A percentile compares a stretch with the other conserved stretches of the same genome.
Evolutionary conservation across 164 flowering plant species (phyloP).

Genomic region (Berberis vulgaris): DNA sequence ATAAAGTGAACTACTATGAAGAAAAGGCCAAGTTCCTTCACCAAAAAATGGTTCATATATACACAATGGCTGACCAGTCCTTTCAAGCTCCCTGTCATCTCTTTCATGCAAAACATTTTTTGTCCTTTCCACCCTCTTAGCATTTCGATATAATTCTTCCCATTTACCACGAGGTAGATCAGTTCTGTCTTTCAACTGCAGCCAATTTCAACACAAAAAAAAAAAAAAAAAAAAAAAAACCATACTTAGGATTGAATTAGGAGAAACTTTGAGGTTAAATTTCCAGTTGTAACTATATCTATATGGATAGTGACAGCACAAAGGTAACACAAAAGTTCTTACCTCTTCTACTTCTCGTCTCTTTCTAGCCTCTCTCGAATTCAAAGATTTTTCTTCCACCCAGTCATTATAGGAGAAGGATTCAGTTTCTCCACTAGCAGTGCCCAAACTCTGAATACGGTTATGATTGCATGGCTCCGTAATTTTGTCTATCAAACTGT

Average conservation of each 20-base stretch:
- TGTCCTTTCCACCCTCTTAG: constrained; percentile 63
- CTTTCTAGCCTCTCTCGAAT: constrained; percentile 40
- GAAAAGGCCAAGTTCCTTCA: constrained; percentile 91
- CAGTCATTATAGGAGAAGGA: constrained; percentile 58
- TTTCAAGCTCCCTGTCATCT: constrained; percentile 94
- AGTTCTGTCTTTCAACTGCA: constrained; percentile 86
- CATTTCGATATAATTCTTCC: constrained; percentile 94
- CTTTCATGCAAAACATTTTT: constrained; percentile 91
- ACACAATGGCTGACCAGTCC: constrained; percentile 89
- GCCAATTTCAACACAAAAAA: constrained; percentile 10
- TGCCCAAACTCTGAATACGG: constrained; percentile 13
- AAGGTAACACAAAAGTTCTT: constrained; percentile 1
- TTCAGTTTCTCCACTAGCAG: constrained; percentile 24
- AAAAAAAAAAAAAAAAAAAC: not conserved
- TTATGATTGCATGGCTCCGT: constrained; percentile 43
- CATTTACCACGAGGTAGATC: constrained; percentile 82
- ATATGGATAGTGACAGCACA: too few relatives aligned
- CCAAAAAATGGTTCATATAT: constrained; percentile 93
- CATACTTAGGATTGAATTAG: not conserved
- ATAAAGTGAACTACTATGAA: constrained; percentile 70
- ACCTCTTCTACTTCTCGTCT: constrained; percentile 95
- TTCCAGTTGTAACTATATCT: too few relatives aligned
- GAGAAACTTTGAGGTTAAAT: not conserved
- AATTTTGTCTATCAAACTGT: constrained; percentile 36
- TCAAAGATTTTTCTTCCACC: constrained; percentile 54